A percentile compares a stretch with the other conserved stretches of the same genome.
These are phyloP conservation scores for Litchi chinensis DNA, from an alignment of 345 rosid genomes.

Conservation along the genomic window DNA sequence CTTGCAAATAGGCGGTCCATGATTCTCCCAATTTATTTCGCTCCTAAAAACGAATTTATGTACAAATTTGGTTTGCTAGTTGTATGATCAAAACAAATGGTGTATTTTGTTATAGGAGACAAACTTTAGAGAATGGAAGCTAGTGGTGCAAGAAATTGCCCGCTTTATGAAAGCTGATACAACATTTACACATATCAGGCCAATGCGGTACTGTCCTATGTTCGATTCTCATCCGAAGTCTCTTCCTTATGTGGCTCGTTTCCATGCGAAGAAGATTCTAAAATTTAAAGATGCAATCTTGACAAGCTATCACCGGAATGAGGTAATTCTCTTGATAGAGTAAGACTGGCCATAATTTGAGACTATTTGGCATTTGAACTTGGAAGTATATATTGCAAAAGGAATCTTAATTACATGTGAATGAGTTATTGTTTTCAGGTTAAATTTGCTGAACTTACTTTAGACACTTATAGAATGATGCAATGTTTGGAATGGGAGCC, in stretches of 20 bases:
- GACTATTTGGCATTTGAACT: conserved; percentile 7
- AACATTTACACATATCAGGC: conserved; percentile 52
- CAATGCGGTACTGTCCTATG: conserved; percentile 69
- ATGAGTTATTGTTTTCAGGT: conserved; percentile 54
- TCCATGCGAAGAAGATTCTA: conserved; percentile 81
- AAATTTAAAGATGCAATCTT: conserved; percentile 82
- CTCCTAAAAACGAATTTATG: neutral
- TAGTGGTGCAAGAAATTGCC: conserved; percentile 79
- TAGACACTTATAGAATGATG: conserved; percentile 90
- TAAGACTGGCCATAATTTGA: conserved; percentile 7
- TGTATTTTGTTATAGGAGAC: conserved; percentile 57
- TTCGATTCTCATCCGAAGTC: conserved; percentile 80
- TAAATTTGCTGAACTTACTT: conserved; percentile 88
- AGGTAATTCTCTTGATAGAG: conserved; percentile 46
- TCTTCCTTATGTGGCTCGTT: conserved; percentile 67
- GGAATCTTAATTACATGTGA: conserved; percentile 9
- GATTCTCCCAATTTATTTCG: neutral
- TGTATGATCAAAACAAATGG: neutral
- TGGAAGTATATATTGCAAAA: neutral
- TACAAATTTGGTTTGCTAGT: neutral
- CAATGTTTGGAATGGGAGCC: conserved; percentile 99
- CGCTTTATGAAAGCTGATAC: conserved; percentile 59
- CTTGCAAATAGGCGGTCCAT: neutral
- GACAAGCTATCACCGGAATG: conserved; percentile 83
- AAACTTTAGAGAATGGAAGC: conserved; percentile 87